Conservation (phyloP, 139 green algal species). For the Chlamydomonas applanata region DNA sequence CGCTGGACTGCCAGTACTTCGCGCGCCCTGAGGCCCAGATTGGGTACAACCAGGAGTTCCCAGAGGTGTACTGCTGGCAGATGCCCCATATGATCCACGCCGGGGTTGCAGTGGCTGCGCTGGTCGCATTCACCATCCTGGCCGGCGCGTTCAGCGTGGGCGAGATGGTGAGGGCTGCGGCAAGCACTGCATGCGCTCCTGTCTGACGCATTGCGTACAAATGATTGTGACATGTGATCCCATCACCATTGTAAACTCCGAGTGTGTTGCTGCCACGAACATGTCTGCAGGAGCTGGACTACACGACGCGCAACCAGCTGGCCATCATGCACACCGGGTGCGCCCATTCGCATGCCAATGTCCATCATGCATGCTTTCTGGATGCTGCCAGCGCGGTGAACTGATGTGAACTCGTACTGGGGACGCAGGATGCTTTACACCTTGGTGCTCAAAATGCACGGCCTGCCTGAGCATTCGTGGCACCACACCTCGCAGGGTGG, state of each 20-base stretch:
- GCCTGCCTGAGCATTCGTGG: too few species aligned
- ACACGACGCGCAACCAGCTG: not conserved
- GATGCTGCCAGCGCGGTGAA: too few species aligned
- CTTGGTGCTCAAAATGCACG: too few species aligned
- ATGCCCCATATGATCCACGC: slow-evolving; percentile 14
- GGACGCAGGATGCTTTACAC: too few species aligned
- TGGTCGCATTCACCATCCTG: slow-evolving; percentile 1
- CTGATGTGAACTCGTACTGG: too few species aligned
- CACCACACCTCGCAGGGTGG: slow-evolving; percentile 1
- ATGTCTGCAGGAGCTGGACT: not conserved
- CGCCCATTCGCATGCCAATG: too few species aligned
- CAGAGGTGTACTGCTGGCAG: slow-evolving; percentile 7
- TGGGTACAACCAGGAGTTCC: slow-evolving; percentile 27
- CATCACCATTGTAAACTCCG: too few species aligned
- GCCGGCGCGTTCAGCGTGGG: not conserved
- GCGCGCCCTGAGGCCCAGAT: not conserved
- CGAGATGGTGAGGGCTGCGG: not conserved
- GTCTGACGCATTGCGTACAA: too few species aligned
- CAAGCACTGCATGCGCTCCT: not conserved
- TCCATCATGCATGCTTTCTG: too few species aligned
- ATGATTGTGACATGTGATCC: too few species aligned
- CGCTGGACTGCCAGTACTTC: slow-evolving; percentile 37
- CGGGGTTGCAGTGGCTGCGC: not conserved
- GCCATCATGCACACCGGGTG: slow-evolving; percentile 15
- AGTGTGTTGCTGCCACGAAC: too few species aligned